Base-by-base conservation (phyloP, 2,329 filamentous ascomycete species). In the Domatiomyces globalis region DNA sequence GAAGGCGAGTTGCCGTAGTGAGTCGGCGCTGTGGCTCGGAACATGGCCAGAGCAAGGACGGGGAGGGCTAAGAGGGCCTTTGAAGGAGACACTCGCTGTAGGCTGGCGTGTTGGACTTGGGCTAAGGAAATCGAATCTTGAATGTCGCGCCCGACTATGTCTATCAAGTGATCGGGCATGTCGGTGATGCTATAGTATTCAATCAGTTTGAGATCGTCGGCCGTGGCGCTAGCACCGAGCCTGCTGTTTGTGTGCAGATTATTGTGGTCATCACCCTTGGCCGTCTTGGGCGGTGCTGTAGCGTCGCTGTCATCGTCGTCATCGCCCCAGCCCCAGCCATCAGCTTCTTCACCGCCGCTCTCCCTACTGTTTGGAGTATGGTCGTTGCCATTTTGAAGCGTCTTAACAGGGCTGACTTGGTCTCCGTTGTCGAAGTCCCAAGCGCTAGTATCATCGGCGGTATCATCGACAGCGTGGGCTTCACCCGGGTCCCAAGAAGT, bases 161-260 rank as follows among this genome's bases (percentile, higher is more conserved):
- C 59, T n/a, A 73, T 56, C 10, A 96, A 80, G 3, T 82, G 79
- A 54, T 87, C 83, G 0, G 92, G 90, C 65, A 95, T 84, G 2
- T 85, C 84, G 0, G 90, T 95, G 49, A 95, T 85, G 53, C 82
- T 85, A 66, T 95, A 98, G 1, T 78, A 85, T 68, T 98, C 92
- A 55, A 77, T 84, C 45, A 96, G 69, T 0, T 85, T 84, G 53
- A 96, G 70, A 63, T 92, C 84, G 51, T 29, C 46, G 43, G 15
- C 54, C 56, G 27, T 57, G 56, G 15, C 12, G 9, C 48, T 52
- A 43, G 4, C 27, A 45, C 54, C 9, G 51, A 22, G n/a, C 19
- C 8, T 52, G n/a, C 15, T 52, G 42, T 29, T 12, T 22, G 4
- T 36, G 6, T 5, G 46, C 10, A 4, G 51, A 25, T 33, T 29